Percentiles rank a stretch among this genome's conserved stretches.
Conservation (phyloP, 352 stramenopile species). For the Stramenopiles sp. region DNA sequence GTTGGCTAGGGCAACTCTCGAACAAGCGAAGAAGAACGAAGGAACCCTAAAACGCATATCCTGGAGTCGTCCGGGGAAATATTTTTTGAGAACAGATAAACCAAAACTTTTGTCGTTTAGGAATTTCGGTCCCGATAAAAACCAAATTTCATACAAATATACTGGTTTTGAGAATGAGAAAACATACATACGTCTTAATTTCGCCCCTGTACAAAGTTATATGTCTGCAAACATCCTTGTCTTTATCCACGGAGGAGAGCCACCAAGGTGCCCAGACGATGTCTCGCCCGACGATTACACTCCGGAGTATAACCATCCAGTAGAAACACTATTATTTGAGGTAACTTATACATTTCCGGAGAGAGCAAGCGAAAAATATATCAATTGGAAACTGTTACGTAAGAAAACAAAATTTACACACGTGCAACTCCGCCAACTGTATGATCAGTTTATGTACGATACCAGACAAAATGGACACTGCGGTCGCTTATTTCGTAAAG, state of each 20-base stretch:
- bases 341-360: background rate
- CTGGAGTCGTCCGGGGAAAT: background rate
- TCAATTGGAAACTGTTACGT: background rate
- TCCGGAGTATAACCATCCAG: background rate
- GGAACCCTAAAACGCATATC: slow-evolving; percentile 10
- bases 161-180: slow-evolving; percentile 10
- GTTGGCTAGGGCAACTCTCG: background rate
- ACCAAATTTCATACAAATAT: background rate
- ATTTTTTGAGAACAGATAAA: slow-evolving; percentile 9
- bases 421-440: background rate
- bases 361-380: background rate
- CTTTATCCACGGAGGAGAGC: slow-evolving; percentile 1
- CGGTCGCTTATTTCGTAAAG: background rate
- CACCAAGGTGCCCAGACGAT: background rate
- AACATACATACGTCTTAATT: background rate
- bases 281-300: background rate
- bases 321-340: slow-evolving; percentile 5
- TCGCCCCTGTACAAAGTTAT: background rate
- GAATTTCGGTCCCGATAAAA: background rate
- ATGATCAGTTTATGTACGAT: slow-evolving; percentile 10
- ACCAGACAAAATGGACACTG: background rate
- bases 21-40: background rate
- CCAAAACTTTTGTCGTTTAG: slow-evolving; percentile 11
- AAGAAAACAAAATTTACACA: background rate
- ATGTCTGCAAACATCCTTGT: background rate